Conservation (phyloP, 2,329 filamentous ascomycete species). For the Fusarium acutatum region DNA sequence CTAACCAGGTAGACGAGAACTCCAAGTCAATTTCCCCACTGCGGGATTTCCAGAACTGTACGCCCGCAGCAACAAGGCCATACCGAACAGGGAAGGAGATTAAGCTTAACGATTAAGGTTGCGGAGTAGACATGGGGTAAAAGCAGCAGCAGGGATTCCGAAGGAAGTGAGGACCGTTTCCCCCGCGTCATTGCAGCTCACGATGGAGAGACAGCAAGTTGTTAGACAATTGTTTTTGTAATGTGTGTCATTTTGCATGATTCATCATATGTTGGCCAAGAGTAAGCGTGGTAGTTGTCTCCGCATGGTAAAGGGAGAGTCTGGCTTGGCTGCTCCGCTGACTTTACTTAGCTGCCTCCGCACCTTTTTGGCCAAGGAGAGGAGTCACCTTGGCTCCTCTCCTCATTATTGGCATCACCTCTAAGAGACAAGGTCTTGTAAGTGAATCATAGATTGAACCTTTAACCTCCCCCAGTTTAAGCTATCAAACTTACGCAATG, state of each 20-base stretch:
- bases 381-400: not conserved
- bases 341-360: not conserved
- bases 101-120: constrained; percentile 30
- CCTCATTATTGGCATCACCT: not conserved
- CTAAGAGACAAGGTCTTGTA: not conserved
- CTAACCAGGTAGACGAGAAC: not conserved
- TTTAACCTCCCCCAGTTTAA: not conserved
- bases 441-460: not conserved
- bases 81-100: constrained; percentile 23
- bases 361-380: not conserved
- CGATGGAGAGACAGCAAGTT: not conserved
- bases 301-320: not conserved
- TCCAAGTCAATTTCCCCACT: not conserved
- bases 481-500: not conserved
- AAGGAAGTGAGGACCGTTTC: not conserved
- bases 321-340: not conserved
- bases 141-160: not conserved
- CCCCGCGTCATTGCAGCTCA: not conserved
- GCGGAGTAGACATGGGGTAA: constrained; percentile 7
- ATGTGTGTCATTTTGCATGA: not conserved
- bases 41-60: constrained; percentile 16
- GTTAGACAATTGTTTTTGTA: not conserved
- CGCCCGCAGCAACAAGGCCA: constrained; percentile 3
- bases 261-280: not conserved
- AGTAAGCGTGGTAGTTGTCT: not conserved